Conservation (phyloP, 257 asterid genomes). For the Coffea canephora region DNA sequence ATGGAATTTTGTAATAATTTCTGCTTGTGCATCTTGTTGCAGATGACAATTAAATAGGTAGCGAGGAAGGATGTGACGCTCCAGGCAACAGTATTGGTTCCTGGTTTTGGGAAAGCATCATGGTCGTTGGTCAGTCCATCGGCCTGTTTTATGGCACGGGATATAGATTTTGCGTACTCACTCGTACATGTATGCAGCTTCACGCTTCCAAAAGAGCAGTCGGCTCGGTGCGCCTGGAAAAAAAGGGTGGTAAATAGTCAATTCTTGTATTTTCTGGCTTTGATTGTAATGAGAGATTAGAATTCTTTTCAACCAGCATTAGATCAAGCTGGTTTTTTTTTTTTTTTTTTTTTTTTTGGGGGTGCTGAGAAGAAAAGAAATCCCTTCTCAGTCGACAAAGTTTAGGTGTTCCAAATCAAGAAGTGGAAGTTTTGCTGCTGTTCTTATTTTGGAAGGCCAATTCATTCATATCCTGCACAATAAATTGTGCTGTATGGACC, state of each 20-base stretch:
- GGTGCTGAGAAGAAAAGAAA: not conserved
- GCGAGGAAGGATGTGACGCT: constrained; percentile 8
- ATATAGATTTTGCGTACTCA: not conserved
- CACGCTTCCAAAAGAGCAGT: not conserved
- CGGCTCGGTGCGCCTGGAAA: not conserved
- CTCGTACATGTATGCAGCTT: not conserved
- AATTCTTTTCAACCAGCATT: constrained; percentile 17
- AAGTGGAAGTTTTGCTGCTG: constrained; percentile 16
- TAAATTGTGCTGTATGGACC: not conserved
- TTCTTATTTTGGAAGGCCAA: not conserved
- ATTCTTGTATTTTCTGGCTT: constrained; percentile 6
- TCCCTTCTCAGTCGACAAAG: not conserved
- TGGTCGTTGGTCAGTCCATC: not conserved
- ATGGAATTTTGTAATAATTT: not conserved
- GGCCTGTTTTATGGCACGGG: not conserved
- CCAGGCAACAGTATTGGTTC: constrained; percentile 1
- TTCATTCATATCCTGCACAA: not conserved
- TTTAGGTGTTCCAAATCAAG: not conserved
- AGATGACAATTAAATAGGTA: constrained; percentile 37
- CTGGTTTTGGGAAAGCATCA: constrained; percentile 1
- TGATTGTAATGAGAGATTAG: not conserved
- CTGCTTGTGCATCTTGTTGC: constrained; percentile 18
- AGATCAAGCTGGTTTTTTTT: constrained; percentile 24
- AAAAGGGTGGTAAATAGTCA: constrained; percentile 5
- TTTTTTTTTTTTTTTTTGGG: not conserved